phyloP scores from a whole-genome alignment of 768 basidiomycete species.

The Collybiopsis confluens region DNA sequence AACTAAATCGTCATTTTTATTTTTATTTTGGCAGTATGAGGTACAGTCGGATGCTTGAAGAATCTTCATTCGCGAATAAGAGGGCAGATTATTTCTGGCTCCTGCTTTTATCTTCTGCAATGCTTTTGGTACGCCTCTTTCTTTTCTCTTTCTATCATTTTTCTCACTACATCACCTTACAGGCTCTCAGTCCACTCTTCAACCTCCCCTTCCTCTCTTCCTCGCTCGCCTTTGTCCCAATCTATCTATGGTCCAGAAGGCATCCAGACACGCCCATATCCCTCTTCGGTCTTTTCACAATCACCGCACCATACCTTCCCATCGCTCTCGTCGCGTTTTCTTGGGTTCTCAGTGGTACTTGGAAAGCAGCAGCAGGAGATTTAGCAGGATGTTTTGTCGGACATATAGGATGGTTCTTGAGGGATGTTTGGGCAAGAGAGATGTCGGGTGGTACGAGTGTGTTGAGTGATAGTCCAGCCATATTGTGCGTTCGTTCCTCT shows the following conservation, averaged over 20 bases:
- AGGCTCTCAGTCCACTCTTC: slow-evolving; percentile 82
- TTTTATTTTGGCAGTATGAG: slow-evolving; percentile 81
- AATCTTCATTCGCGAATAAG: slow-evolving; percentile 88
- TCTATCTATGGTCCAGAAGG: slow-evolving; percentile 94
- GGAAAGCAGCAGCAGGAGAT: slow-evolving; percentile 79
- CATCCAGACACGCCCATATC: slow-evolving; percentile 96
- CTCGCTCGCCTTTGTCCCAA: slow-evolving; percentile 89
- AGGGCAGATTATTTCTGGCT: slow-evolving; percentile 97
- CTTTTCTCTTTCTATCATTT: slow-evolving; percentile 1
- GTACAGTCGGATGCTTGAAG: slow-evolving; percentile 94
- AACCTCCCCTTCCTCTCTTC: slow-evolving; percentile 93
- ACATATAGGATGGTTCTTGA: slow-evolving; percentile 79
- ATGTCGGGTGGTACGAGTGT: slow-evolving; percentile 73
- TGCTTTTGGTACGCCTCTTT: slow-evolving; percentile 70
- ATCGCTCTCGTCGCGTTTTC: slow-evolving; percentile 86
- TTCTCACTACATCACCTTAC: slow-evolving; percentile 2
- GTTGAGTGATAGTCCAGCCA: slow-evolving; percentile 67
- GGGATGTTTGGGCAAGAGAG: slow-evolving; percentile 86
- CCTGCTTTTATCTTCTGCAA: slow-evolving; percentile 72
- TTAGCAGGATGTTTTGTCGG: slow-evolving; percentile 84
- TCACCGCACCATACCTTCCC: slow-evolving; percentile 94
- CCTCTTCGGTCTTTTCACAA: slow-evolving; percentile 90
- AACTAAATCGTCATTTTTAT: no score
- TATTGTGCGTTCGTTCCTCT: slow-evolving; percentile 49
- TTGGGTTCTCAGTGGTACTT: slow-evolving; percentile 78